These are phyloP conservation scores for Solanum hybrid DNA, from an alignment of 305 asterid species.

Conservation along the genomic window DNA sequence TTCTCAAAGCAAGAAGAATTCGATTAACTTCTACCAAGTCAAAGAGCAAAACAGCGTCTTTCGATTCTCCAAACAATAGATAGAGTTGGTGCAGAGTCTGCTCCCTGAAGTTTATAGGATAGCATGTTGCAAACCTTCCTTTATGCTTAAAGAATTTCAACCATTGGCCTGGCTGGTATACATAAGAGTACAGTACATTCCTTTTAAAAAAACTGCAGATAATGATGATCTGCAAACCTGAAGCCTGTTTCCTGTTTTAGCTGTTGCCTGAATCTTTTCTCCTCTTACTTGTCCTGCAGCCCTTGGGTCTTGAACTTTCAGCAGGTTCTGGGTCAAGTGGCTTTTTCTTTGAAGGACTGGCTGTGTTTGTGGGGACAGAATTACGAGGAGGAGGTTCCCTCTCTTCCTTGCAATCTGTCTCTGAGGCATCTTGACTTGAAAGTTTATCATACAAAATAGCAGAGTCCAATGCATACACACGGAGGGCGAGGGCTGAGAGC, in stretches of 20 bases:
- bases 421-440: constrained; percentile 14
- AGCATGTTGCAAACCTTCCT: neutral
- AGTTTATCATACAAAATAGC: constrained; percentile 71
- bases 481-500: constrained; percentile 75
- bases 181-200: neutral
- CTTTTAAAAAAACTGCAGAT: neutral
- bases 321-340: constrained; percentile 42
- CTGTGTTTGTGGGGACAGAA: constrained; percentile 26
- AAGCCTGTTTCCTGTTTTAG: constrained; percentile 13
- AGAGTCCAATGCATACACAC: constrained; percentile 67
- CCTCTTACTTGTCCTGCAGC: constrained; percentile 60
- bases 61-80: neutral
- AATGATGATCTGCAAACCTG: neutral
- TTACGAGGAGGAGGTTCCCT: constrained; percentile 28
- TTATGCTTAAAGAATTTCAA: constrained; percentile 1
- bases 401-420: constrained; percentile 26
- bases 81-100: constrained; percentile 1
- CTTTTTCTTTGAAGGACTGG: constrained; percentile 42
- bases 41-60: neutral
- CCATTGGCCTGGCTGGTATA: neutral
- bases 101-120: neutral
- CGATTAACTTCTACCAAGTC: neutral
- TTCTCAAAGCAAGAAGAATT: neutral
- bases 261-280: constrained; percentile 35
- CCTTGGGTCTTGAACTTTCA: constrained; percentile 59